phyloP scores from a whole-genome alignment of 371 early-diverging fungal genomes.

The Apophysomyces ossiformis region DNA sequence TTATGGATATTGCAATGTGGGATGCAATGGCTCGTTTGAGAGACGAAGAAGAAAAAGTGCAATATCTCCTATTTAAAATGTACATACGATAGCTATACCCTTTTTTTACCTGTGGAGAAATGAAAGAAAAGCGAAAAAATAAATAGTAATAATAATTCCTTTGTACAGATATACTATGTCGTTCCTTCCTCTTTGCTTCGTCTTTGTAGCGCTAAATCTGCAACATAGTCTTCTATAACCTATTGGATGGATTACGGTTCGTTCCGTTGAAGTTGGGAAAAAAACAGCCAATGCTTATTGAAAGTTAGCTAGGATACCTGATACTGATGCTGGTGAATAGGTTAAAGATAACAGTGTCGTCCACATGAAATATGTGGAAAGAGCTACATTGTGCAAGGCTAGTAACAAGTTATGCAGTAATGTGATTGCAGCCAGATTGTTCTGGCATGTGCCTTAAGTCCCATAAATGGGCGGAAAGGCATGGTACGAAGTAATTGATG shows the following conservation, averaged over 20 bases:
- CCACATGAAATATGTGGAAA: too few relatives aligned
- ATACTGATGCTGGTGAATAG: neutral
- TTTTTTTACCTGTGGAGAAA: neutral
- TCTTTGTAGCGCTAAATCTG: too few relatives aligned
- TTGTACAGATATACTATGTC: neutral
- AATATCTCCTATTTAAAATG: neutral
- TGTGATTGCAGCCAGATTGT: too few relatives aligned
- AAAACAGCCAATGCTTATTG: too few relatives aligned
- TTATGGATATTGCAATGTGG: conserved; percentile 27
- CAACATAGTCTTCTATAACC: too few relatives aligned
- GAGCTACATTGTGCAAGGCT: too few relatives aligned
- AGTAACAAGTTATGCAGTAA: too few relatives aligned
- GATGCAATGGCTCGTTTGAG: conserved; percentile 24
- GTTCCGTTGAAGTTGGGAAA: neutral
- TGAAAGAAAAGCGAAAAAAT: neutral
- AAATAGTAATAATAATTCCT: neutral
- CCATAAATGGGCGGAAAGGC: too few relatives aligned
- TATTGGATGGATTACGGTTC: neutral
- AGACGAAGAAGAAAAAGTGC: too few relatives aligned
- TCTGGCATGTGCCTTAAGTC: too few relatives aligned
- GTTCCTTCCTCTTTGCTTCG: neutral
- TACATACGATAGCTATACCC: conserved; percentile 1
- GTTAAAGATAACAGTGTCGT: neutral
- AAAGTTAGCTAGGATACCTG: too few relatives aligned
- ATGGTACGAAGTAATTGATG: too few relatives aligned